Evolutionary conservation across 1,284 basidiomycete species (phyloP), one percentile per base, ranked within the genome.

Genomic region (Malassezia sp.): DNA sequence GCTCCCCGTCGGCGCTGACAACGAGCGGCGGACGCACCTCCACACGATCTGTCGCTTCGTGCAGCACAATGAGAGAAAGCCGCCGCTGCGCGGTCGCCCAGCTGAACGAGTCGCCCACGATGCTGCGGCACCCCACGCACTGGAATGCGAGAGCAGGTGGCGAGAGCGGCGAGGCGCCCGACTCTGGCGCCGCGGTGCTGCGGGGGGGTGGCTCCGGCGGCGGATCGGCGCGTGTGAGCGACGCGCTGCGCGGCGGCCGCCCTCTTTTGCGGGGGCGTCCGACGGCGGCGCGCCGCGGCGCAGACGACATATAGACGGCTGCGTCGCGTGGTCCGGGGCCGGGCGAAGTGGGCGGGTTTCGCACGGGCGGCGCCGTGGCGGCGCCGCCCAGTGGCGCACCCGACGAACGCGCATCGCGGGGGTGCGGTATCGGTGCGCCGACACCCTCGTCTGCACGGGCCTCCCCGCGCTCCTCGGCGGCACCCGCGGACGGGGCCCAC

Each of bases 21-120:
- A 47, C 45, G 17, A 29, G 32, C 12, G 36, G 15, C 7, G 24
- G 29, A 14, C 30, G 26, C 8, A 39, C 30, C 15, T 32, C 32
- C 2, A 61, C 56, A 22, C 49, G 38, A 15, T 60, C 56, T 7
- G 49, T 42, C 7, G 50, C 54, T 5, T 46, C 45, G 6, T 49
- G 45, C 9, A 62, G 51, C 26, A 60, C 56, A 27, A 62, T 54
- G 40, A 60, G 52, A 15, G 52, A 51, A 1, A 62, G 53, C 14
- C 52, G 46, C 9, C 49, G 31, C 29, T 62, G 54, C 2, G 58
- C 57, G 2, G 50, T 48, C 10, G 60, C 41, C 31, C 56, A 62
- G 5, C 49, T 33, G 10, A 49, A 33, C 15, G 60, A 57, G 34
- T 62, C 60, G 23, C 51, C 58, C 2, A 62, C 33, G 6, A 60